phyloP scores from a whole-genome alignment of 768 basidiomycete genomes.

The Lactarius indigo region DNA sequence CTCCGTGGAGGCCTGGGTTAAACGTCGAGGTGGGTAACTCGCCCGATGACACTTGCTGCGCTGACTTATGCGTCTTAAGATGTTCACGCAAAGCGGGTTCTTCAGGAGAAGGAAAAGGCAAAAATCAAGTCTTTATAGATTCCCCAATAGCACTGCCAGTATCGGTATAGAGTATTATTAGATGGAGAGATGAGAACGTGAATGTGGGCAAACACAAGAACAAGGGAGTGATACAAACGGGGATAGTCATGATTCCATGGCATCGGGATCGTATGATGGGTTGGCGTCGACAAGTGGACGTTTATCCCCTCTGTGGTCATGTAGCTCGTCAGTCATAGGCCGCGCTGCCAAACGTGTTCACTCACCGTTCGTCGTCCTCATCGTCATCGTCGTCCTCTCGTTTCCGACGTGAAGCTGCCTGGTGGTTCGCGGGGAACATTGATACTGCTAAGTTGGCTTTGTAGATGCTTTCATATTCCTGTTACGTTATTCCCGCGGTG shows the following conservation, averaged over 20 bases:
- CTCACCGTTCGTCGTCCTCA: conserved; percentile 40
- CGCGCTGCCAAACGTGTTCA: background rate
- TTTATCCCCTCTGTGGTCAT: conserved; percentile 39
- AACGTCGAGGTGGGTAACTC: conserved; percentile 65
- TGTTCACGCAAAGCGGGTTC: conserved; percentile 73
- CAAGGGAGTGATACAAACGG: background rate
- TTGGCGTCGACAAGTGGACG: conserved; percentile 35
- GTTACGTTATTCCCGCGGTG: conserved; percentile 1
- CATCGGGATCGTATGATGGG: conserved; percentile 22
- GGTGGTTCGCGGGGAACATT: conserved; percentile 47
- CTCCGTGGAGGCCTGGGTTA: conserved; percentile 87
- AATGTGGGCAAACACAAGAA: background rate
- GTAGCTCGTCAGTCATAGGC: background rate
- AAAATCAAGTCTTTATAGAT: conserved; percentile 71
- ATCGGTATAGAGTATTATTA: conserved; percentile 19
- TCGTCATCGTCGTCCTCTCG: conserved; percentile 70
- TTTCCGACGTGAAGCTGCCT: conserved; percentile 55
- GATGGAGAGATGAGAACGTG: conserved; percentile 6
- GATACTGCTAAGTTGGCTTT: conserved; percentile 70
- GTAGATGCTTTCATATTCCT: conserved; percentile 96
- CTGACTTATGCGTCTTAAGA: conserved; percentile 40
- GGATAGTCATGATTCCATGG: conserved; percentile 36
- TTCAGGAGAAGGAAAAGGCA: conserved; percentile 81
- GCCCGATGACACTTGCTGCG: background rate
- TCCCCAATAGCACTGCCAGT: background rate